A percentile compares a stretch with the other conserved stretches of the same genome.
phyloP scores from a whole-genome alignment of 768 basidiomycete genomes.

The Amanita exitialis region DNA sequence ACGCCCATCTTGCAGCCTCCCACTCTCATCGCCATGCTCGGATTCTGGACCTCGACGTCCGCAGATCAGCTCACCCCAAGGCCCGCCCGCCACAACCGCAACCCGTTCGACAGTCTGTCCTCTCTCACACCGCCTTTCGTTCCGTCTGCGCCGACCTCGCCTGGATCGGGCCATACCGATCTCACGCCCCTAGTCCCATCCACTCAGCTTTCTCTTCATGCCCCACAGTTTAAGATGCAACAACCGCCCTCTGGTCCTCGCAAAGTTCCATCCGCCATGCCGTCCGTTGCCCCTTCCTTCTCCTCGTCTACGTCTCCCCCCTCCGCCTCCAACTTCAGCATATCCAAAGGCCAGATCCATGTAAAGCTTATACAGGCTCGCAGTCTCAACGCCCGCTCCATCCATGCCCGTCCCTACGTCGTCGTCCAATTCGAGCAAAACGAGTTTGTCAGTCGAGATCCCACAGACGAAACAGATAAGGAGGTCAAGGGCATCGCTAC shows the following conservation, averaged over 20 bases:
- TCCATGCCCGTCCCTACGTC: conserved; percentile 73
- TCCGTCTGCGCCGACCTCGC: conserved; percentile 22
- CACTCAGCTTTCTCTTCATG: conserved; percentile 69
- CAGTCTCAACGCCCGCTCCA: conserved; percentile 61
- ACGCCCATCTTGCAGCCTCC: conserved; percentile 10
- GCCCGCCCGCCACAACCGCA: conserved; percentile 29
- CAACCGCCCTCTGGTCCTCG: conserved; percentile 36
- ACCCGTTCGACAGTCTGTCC: conserved; percentile 48
- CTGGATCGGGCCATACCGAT: conserved; percentile 30
- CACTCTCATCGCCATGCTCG: conserved; percentile 43
- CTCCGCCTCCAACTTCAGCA: conserved; percentile 21
- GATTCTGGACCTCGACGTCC: conserved; percentile 49
- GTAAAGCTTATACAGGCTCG: conserved; percentile 94
- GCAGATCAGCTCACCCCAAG: conserved; percentile 56
- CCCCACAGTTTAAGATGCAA: conserved; percentile 77
- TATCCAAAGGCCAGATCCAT: conserved; percentile 69
- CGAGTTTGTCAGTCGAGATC: conserved; percentile 92
- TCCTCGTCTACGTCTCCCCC: conserved; percentile 26
- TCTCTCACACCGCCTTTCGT: conserved; percentile 14
- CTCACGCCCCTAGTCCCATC: conserved; percentile 35
- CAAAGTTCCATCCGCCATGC: conserved; percentile 17
- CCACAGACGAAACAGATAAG: conserved; percentile 77
- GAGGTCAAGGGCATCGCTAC: conserved; percentile 79
- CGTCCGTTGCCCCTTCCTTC: conserved; percentile 19
- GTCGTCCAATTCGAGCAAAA: conserved; percentile 99